Percentiles rank a stretch among this genome's conserved stretches.
phyloP scores from a whole-genome alignment of 2,329 filamentous ascomycete genomes.

The Pyrenophora seminiperda region DNA sequence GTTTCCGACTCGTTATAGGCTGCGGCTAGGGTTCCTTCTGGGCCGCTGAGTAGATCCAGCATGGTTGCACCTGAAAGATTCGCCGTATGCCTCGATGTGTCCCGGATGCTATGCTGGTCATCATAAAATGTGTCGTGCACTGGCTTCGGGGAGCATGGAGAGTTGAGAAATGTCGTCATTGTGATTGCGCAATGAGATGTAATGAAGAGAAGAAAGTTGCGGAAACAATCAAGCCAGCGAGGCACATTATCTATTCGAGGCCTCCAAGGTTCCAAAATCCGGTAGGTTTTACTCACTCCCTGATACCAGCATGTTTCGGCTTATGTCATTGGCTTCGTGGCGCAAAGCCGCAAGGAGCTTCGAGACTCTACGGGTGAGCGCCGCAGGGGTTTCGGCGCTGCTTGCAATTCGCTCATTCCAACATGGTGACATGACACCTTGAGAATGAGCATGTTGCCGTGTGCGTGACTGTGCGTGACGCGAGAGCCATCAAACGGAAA shows the following conservation, averaged over 20 bases:
- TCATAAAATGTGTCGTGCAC: slow-evolving; percentile 14
- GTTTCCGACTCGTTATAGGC: slow-evolving; percentile 12
- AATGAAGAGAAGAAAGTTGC: not conserved
- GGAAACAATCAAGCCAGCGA: slow-evolving; percentile 4
- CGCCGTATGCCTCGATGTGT: slow-evolving; percentile 12
- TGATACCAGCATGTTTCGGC: slow-evolving; percentile 24
- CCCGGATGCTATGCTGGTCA: slow-evolving; percentile 11
- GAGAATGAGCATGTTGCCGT: not conserved
- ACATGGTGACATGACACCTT: slow-evolving; percentile 2
- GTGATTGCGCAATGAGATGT: not conserved
- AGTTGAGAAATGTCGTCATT: slow-evolving; percentile 24
- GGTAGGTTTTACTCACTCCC: slow-evolving; percentile 1
- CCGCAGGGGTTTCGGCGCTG: slow-evolving; percentile 5
- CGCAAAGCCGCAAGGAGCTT: not conserved
- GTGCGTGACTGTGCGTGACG: slow-evolving; percentile 9
- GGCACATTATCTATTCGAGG: slow-evolving; percentile 5
- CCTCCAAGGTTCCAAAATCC: slow-evolving; percentile 16
- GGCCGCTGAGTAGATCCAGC: slow-evolving; percentile 21
- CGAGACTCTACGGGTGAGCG: slow-evolving; percentile 9
- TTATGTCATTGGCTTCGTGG: slow-evolving; percentile 10
- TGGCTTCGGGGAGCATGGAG: slow-evolving; percentile 9
- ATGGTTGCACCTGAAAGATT: slow-evolving; percentile 36
- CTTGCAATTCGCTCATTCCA: slow-evolving; percentile 10
- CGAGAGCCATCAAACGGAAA: slow-evolving; percentile 15
- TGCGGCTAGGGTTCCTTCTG: slow-evolving; percentile 21